Evolutionary conservation across 768 basidiomycete genomes (phyloP).

Genomic region (Dictyophora rubrovolvata): DNA sequence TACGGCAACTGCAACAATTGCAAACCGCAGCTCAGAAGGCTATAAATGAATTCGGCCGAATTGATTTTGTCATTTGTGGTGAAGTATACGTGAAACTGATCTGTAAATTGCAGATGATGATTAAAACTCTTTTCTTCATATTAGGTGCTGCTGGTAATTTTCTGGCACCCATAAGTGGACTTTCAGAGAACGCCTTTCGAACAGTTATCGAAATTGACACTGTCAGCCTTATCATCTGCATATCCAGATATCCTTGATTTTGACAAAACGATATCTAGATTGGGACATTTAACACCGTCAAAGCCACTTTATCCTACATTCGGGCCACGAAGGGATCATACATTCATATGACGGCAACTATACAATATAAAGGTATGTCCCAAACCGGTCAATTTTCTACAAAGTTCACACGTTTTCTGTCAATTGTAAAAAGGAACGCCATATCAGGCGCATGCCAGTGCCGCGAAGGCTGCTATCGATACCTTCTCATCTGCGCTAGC

Average conservation of each 20-base stretch:
- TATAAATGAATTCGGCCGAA: conserved; percentile 67
- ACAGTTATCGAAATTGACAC: conserved; percentile 94
- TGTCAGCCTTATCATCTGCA: conserved; percentile 29
- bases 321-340: conserved; percentile 69
- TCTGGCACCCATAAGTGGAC: conserved; percentile 70
- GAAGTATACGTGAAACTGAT: conserved; percentile 15
- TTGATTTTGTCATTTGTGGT: conserved; percentile 96
- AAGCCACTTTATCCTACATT: conserved; percentile 74
- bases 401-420: background rate
- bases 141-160: conserved; percentile 95
- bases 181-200: conserved; percentile 85
- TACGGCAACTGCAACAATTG: conserved; percentile 64
- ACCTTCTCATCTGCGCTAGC: conserved; percentile 79
- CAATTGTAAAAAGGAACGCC: conserved; percentile 46
- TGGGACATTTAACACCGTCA: conserved; percentile 90
- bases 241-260: background rate
- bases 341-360: conserved; percentile 79
- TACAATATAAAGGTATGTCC: conserved; percentile 68
- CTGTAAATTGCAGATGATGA: background rate
- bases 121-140: background rate
- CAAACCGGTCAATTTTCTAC: background rate
- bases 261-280: conserved; percentile 35
- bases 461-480: conserved; percentile 92
- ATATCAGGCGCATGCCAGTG: conserved; percentile 87
- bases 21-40: conserved; percentile 66